Evolutionary conservation across 148 eudicot species (phyloP).

Genomic region (Rhododendron griersonianum): DNA sequence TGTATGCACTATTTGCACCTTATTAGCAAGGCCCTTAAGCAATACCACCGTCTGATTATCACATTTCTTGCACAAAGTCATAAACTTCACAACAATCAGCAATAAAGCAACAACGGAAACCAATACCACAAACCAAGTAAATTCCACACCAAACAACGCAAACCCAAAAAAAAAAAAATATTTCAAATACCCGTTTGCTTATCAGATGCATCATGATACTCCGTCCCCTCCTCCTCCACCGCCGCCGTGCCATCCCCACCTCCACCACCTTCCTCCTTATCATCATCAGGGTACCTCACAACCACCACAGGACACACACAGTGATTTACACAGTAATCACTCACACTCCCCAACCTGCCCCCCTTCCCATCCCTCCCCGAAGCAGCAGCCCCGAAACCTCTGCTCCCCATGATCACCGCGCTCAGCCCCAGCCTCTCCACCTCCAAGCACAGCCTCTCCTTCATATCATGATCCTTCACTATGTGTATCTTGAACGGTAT

Average conservation of each 20-base stretch:
- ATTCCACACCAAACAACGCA: neutral
- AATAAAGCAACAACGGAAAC: neutral
- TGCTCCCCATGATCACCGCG: slow-evolving; percentile 60
- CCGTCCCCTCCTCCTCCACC: slow-evolving; percentile 37
- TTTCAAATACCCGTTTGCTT: slow-evolving; percentile 23
- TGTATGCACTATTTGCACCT: neutral
- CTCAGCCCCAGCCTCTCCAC: slow-evolving; percentile 65
- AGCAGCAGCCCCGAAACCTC: slow-evolving; percentile 51
- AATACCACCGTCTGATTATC: neutral
- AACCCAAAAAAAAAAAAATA: neutral
- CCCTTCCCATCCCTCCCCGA: slow-evolving; percentile 19
- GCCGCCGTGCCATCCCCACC: slow-evolving; percentile 3
- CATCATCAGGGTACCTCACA: slow-evolving; percentile 51
- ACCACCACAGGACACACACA: slow-evolving; percentile 68
- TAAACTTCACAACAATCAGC: neutral
- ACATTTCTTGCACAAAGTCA: neutral
- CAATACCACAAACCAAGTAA: neutral
- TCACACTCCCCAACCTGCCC: slow-evolving; percentile 56
- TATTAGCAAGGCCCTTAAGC: neutral
- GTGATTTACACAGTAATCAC: slow-evolving; percentile 65
- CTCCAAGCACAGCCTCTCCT: slow-evolving; percentile 64
- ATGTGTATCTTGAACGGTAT: slow-evolving; percentile 55
- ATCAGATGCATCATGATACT: slow-evolving; percentile 39
- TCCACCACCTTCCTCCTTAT: slow-evolving; percentile 2
- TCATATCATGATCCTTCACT: slow-evolving; percentile 66